Evolutionary conservation across 2,329 filamentous ascomycete species (phyloP).

Genomic region (Fonsecaea monophora): DNA sequence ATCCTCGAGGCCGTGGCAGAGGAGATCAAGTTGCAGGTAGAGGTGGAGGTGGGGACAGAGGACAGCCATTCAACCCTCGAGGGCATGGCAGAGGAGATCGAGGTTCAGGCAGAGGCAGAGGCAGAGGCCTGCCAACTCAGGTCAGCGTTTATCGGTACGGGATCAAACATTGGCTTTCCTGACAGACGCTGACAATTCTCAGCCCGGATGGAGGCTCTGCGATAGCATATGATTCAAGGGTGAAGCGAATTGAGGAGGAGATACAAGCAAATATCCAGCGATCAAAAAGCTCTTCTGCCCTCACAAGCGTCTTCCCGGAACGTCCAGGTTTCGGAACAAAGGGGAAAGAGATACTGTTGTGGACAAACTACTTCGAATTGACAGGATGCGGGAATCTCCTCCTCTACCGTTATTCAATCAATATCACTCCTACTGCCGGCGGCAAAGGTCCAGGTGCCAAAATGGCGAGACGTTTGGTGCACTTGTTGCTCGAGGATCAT

Average conservation of each 20-base stretch:
- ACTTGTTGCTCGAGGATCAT: conserved; percentile 54
- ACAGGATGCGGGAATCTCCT: conserved; percentile 45
- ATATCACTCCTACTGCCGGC: conserved; percentile 42
- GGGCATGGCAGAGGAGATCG: background rate
- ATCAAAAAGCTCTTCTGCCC: background rate
- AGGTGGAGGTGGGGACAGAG: background rate
- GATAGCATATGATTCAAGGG: background rate
- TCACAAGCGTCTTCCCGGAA: background rate
- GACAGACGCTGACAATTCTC: background rate
- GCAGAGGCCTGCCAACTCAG: background rate
- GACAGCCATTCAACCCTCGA: background rate
- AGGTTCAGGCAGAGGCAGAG: background rate
- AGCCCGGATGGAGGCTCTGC: background rate
- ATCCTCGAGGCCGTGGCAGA: background rate
- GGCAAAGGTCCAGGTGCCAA: conserved; percentile 45
- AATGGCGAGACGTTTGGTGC: conserved; percentile 58
- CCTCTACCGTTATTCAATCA: conserved; percentile 53
- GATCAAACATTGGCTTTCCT: background rate
- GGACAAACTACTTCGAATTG: conserved; percentile 51
- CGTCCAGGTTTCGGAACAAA: conserved; percentile 49
- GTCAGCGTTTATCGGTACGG: conserved; percentile 1
- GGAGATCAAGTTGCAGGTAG: background rate
- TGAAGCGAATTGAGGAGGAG: background rate
- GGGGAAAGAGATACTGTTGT: conserved; percentile 45
- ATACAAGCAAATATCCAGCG: background rate